Base-by-base conservation (phyloP, 2,329 filamentous ascomycete species). In the Huntiella omanensis region DNA sequence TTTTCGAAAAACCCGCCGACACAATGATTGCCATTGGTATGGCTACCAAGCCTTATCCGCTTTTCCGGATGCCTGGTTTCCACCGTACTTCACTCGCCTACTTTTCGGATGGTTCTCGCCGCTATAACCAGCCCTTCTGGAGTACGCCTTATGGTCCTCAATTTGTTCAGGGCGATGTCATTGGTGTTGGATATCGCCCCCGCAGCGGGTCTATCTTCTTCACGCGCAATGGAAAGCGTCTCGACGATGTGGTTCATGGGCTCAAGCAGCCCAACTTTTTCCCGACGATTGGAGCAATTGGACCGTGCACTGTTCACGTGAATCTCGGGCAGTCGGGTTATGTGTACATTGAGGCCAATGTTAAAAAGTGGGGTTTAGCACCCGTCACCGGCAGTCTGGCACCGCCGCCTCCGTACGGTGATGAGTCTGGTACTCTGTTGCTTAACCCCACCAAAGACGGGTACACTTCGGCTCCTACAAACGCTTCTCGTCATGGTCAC, bases 281-380 rank as follows among this genome's bases (percentile, higher is more conserved):
- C 64, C 91, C 91, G 1, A 91, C 91, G 0, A 75, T 98, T n/a
- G 91, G 91, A 38, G 87, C 91, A 48, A 95, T 91, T 58, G 91
- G 91, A 0, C 91, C 91, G 12, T 87, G 84, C 56, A 80, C 80
- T 32, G 75, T 98, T 1, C 88, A 98, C 59, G 91, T 96, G 58
- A 98, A 98, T 61, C 92, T 98, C 60, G 91, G 91, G 5, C 91
- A 98, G 60, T 84, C 91, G 57, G 91, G 91, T 33, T 98, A 96
- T 58, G 91, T 98, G 42, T 98, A 96, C 58, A 96, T 98, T 55
- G 91, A 98, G 63, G 91, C 88, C 51, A 98, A 98, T 57, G 91
- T 98, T 50, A 98, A 98, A 75, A 98, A 96, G 69, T 98, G 91
- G 91, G 91, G 91, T 2, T 68, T 98, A 47, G 91, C 91, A 41